Base-by-base conservation (phyloP, 2,329 filamentous ascomycete genomes). In the Alternaria sp. region DNA sequence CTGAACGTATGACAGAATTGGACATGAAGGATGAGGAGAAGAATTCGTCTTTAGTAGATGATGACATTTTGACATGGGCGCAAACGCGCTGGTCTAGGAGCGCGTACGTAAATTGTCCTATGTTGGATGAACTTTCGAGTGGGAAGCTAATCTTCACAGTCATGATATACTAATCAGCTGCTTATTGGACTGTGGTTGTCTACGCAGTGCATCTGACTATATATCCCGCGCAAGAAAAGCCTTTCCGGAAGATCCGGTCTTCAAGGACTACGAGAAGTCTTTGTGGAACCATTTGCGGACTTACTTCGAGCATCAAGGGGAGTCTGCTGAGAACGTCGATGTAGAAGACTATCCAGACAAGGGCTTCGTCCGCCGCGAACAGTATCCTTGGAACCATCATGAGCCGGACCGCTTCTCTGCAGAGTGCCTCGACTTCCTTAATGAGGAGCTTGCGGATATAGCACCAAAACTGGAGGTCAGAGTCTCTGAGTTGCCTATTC, bases 381-480 rank as follows among this genome's bases (percentile, higher is more conserved):
- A 88, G 5, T 90, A 90, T 72, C 85, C 87, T 1, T 90, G 88
- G 88, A 90, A 90, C 67, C 72, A 80, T 15, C 81, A 86, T 68
- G 88, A 90, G 68, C 87, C 87, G 2, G 82, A 90, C 70, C 82
- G 88, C 45, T 85, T 86, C 61, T 82, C 84, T 0, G 74, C 83
- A 4, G 83, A 85, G 46, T 84, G 81, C 7, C 82, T 98, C 23
- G 80, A 85, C 0, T 85, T 90, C 55, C 82, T 98, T 47, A 98
- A 98, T 75, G 79, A 83, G 21, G 84, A 90, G 68, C 85, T 97
- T 69, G 81, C 84, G 25, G 79, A 82, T 3, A 89, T 93, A 59
- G 93, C 94, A 1, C 91, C 93, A 1, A 95, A 93, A 74, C 92
- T 95, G 64, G 92, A 92, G 67, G 92, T 97, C 28, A 87, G 88